Conservation (phyloP, 1,284 basidiomycete genomes). For the Ceratobasidium sp. region DNA sequence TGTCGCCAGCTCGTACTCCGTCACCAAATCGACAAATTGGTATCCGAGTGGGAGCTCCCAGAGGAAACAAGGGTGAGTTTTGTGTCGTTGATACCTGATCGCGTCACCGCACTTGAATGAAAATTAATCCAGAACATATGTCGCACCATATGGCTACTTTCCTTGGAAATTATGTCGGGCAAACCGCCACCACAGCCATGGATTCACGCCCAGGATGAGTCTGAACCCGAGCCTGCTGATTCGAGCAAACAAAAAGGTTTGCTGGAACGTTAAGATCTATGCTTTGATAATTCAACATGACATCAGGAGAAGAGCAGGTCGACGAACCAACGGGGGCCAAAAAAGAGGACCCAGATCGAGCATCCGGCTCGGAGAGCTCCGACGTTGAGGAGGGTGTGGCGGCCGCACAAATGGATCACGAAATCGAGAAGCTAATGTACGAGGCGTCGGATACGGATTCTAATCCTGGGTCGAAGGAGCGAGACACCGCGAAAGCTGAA, state of each 20-base stretch:
- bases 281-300: not conserved
- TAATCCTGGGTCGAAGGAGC: slow-evolving; percentile 27
- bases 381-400: slow-evolving; percentile 59
- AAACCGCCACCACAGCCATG: slow-evolving; percentile 71
- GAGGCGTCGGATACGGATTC: slow-evolving; percentile 41
- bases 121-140: slow-evolving; percentile 67
- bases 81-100: not conserved
- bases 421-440: slow-evolving; percentile 38
- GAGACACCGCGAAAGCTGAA: slow-evolving; percentile 42
- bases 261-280: not conserved
- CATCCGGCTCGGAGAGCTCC: slow-evolving; percentile 61
- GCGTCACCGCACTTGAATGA: no score
- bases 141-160: slow-evolving; percentile 82
- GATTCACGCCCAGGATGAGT: slow-evolving; percentile 57
- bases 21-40: slow-evolving; percentile 75
- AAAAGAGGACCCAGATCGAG: slow-evolving; percentile 60
- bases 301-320: slow-evolving; percentile 43
- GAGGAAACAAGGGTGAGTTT: slow-evolving; percentile 77
- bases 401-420: slow-evolving; percentile 47
- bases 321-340: slow-evolving; percentile 47
- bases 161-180: slow-evolving; percentile 70
- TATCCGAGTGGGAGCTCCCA: slow-evolving; percentile 74
- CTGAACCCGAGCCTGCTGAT: slow-evolving; percentile 10
- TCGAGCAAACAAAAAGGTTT: not conserved
- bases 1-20: slow-evolving; percentile 82